Base-by-base conservation (phyloP, 2,329 filamentous ascomycete genomes). In the Ceratocystis lukuohia region DNA sequence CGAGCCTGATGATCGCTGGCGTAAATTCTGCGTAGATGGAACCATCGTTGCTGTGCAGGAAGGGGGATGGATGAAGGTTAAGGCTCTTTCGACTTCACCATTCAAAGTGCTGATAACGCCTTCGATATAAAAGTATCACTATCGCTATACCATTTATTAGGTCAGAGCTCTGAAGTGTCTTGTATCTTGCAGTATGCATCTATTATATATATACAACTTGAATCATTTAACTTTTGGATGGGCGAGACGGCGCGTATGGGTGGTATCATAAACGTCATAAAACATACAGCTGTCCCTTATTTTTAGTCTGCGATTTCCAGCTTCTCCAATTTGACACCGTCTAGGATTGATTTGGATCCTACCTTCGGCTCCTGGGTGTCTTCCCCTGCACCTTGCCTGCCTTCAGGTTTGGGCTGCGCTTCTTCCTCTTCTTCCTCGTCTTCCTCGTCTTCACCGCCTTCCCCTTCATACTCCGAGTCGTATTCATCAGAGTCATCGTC, bases 21-120 rank as follows among this genome's bases (percentile, higher is more conserved):
- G 93, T 68, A 84, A 92, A 72, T 82, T 96, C 15, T 97, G 93
- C 74, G 80, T 97, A n/a, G 93, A 97, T 74, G 93, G 93, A 2
- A 91, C 88, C 65, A 95, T 96, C 71, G 84, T 96, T 2, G 81
- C 84, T 67, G 77, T 96, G 0, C 87, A 88, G 22, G 74, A 79
- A 64, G 85, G 82, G 1, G 91, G 91, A 0, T 87, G 84, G 80
- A 83, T 96, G 74, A 82, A 84, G 68, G 81, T 96, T 0, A 75
- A 74, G 69, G 82, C 77, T 71, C 79, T 82, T 28, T 72, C 74
- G 7, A 70, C 72, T 53, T 73, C 74, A n/a, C 72, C 75, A 30
- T 74, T 83, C 62, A 74, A 72, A 57, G 73, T 85, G 6, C 69
- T 84, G 28, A 37, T 22, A n/a, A 20, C 41, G 4, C 22, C 41